Evolutionary conservation across 805 yeast genomes (phyloP), one percentile per base, ranked within the genome.

Genomic region (Myxozyma vanderwaltii): DNA sequence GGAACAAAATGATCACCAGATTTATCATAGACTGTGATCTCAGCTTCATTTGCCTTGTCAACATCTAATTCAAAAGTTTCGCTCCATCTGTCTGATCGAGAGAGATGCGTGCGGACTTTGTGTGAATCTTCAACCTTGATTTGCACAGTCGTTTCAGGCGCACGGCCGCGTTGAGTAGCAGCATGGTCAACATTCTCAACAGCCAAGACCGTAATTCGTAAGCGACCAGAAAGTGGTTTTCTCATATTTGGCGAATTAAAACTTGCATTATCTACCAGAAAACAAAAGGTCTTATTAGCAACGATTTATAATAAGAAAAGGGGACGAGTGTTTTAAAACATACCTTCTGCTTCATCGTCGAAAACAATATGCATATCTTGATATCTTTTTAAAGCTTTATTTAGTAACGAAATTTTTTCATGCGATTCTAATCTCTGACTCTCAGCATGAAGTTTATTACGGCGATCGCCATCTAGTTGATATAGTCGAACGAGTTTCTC

Each of bases 181-280:
- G 91, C 86, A 74, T 94, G 99, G 69, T 92, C 97, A 27, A 91
- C 91, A 72, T 91, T 96, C 70, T 94, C 82, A 27, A 92, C 82
- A 23, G 91, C 86, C 40, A 86, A 80, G 50, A 92, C 78, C n/a
- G 84, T 82, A 24, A 94, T 79, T 26, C 83, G 82, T 59, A 94
- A 81, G 27, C 82, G 79, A 58, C 99, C 99, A 0, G 91, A 81
- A 29, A 91, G 77, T 0, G 96, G 94, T 59, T 88, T 87, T 64
- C 96, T 82, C 58, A 94, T 85, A 63, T 75, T 77, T 38, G 90
- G 86, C 39, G 88, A 86, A 66, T 82, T 82, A 70, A 86, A 77
- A 56, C 86, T 77, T 33, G 85, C 88, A 66, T 82, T 47, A 39
- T 59, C 63, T 59, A 56, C 24, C 15, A 4, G 21, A 29, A 10